Evolutionary conservation across 2,329 filamentous ascomycete genomes (phyloP), one percentile per base, ranked within the genome.

Genomic region (Trematosphaeria pertusa): DNA sequence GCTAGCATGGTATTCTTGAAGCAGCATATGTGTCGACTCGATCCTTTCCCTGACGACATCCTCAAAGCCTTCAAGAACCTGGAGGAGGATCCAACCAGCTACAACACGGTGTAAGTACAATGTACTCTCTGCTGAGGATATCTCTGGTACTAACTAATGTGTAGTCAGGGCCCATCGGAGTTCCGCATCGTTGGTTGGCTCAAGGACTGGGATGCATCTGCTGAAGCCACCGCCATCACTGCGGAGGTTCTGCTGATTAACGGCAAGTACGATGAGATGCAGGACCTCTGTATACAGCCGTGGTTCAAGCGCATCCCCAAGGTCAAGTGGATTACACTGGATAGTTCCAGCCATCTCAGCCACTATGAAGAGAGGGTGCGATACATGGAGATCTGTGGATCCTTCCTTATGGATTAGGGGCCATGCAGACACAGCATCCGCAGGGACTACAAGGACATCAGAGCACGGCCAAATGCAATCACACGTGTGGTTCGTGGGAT

Each of bases 211-310:
- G 61, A 57, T 26, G 60, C 36, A 3, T 40, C 10, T 12, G 35
- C 43, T 6, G 33, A 30, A 10, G 43, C 43, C 14, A 30, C 74
- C 14, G 58, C 62, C 2, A 49, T 50, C 54, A 61, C 4, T 40
- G 67, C 22, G 1, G 67, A 39, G 62, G 73, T 71, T 4, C 54
- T 79, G 26, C 51, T 79, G 0, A 62, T 75, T 36, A 77, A 78
- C 56, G 75, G 74, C 5, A 59, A 65, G 37, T 75, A 69, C 46
- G 76, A 78, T 48, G 69, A 73, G 52, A 64, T 62, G 5, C 59
- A 64, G 48, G 69, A 76, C 49, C 58, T 67, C 21, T 62, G 56
- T 17, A 56, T 70, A 14, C 51, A 57, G 38, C 65, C 70, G 0
- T 77, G 59, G 48, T 76, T 73, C 48, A 15, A 52, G 11, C 47